These are phyloP conservation scores for Heliamphora pulchella DNA, from an alignment of 179 eudicot genomes.

Conservation along the genomic window DNA sequence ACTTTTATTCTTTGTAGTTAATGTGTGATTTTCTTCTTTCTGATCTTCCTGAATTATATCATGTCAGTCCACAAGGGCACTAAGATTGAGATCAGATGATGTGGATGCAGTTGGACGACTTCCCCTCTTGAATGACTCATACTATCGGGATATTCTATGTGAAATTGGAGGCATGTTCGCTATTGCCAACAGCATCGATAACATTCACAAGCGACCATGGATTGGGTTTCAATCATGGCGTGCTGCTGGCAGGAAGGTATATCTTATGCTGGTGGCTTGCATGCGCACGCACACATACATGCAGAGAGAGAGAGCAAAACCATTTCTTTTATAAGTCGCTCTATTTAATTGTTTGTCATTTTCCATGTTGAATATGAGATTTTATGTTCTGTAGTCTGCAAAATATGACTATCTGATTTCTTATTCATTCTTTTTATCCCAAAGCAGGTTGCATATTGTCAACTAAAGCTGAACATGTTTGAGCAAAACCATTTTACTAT, in stretches of 20 bases:
- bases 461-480: slow-evolving; percentile 53
- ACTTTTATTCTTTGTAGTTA: neutral
- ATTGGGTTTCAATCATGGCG: slow-evolving; percentile 97
- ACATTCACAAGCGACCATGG: slow-evolving; percentile 86
- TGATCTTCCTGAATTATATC: slow-evolving; percentile 12
- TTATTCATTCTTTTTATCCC: neutral
- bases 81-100: slow-evolving; percentile 86
- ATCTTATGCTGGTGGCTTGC: neutral
- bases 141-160: slow-evolving; percentile 61
- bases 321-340: neutral
- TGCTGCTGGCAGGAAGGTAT: slow-evolving; percentile 82
- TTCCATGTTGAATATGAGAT: neutral
- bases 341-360: neutral
- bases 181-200: slow-evolving; percentile 70
- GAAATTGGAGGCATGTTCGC: slow-evolving; percentile 95
- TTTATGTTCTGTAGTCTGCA: neutral
- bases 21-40: slow-evolving; percentile 4
- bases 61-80: slow-evolving; percentile 49
- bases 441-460: slow-evolving; percentile 66
- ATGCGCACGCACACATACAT: neutral
- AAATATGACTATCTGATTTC: neutral
- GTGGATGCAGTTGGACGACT: slow-evolving; percentile 89
- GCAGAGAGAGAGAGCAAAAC: neutral
- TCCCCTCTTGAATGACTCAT: slow-evolving; percentile 62
- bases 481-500: neutral